Percentiles rank a stretch among this genome's conserved stretches.
These are phyloP conservation scores for Serendipita sp. DNA, from an alignment of 768 basidiomycete species.

Conservation along the genomic window DNA sequence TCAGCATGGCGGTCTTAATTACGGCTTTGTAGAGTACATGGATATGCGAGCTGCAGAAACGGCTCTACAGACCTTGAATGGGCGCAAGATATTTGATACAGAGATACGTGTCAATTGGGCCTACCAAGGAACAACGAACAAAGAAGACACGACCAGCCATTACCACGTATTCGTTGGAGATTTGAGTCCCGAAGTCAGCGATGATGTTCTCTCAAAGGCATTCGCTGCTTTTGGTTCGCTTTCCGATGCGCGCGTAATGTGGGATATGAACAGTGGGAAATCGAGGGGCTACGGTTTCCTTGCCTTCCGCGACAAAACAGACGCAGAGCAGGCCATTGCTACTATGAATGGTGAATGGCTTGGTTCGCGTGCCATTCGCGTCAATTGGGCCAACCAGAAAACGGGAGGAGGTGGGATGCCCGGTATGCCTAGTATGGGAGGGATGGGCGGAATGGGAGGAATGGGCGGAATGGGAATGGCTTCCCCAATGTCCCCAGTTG, in stretches of 20 bases:
- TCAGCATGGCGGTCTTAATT: constrained; percentile 98
- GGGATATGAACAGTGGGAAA: constrained; percentile 99
- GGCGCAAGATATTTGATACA: constrained; percentile 98
- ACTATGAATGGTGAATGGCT: constrained; percentile 99
- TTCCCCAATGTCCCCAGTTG: constrained; percentile 2
- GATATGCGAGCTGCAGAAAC: constrained; percentile 98
- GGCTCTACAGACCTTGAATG: constrained; percentile 94
- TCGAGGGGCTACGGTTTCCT: constrained; percentile 96
- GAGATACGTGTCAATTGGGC: constrained; percentile 99
- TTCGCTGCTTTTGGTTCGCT: constrained; percentile 94
- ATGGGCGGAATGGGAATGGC: constrained; percentile 12
- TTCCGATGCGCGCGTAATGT: constrained; percentile 98
- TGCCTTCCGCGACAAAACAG: constrained; percentile 96
- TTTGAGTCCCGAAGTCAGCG: constrained; percentile 96
- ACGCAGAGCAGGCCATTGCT: constrained; percentile 97
- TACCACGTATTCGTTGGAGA: constrained; percentile 99
- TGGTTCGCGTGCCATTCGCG: constrained; percentile 92
- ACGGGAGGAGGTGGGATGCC: constrained; percentile 25
- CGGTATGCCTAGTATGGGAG: constrained; percentile 6
- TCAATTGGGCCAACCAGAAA: constrained; percentile 99
- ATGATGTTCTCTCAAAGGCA: constrained; percentile 89
- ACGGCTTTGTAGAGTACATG: constrained; percentile 98
- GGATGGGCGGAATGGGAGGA: constrained; percentile 12
- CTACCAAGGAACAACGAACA: constrained; percentile 94
- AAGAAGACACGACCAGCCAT: constrained; percentile 95